Base-by-base conservation (phyloP, 2,329 filamentous ascomycete species). In the Fusarium veterinarium region DNA sequence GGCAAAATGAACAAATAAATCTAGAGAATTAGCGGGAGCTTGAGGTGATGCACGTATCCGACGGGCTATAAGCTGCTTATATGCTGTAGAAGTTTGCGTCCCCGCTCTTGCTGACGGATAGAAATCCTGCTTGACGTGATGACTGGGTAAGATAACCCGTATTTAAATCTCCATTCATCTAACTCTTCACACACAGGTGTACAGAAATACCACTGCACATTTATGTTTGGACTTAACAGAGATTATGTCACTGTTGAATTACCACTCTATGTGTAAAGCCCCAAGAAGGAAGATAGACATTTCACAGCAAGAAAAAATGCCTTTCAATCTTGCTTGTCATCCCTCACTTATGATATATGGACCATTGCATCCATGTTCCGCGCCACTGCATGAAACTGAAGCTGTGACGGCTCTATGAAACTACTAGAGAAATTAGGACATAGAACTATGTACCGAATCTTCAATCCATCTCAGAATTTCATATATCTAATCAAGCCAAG, bases 401-500 rank as follows among this genome's bases (percentile, higher is more conserved):
- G 5, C 42, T 45, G 4, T 12, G 8, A 13, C 13, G 5, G 17
- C 17, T 16, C 14, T 19, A 13, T 44, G 41, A 25, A 17, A 17
- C 6, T 25, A 25, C 13, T 17, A 5, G 10, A 44, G 10, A 12
- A 25, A 19, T 4, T 19, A 28, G 17, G n/a, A 11, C 23, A 19
- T 13, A 13, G 7, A 19, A 19, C 23, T 28, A 13, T 28, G 10
- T 13, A 19, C 23, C 25, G 5, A 28, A 9, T 25, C 23, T 13
- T 25, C 3, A 9, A 19, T 3, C 23, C 42, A 45, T 19, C 23
- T 17, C 23, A 25, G 7, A 25, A 11, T 23, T 25, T 4, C 23
- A 28, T 13, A 13, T 0, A 13, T 20, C 12, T 52, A 62, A 19
- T 62, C 59, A 13, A 62, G 31, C 59, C 59, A 62, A 11, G 51